Conservation (phyloP, 805 yeast genomes). For the Blastobotrys mokoenaii region DNA sequence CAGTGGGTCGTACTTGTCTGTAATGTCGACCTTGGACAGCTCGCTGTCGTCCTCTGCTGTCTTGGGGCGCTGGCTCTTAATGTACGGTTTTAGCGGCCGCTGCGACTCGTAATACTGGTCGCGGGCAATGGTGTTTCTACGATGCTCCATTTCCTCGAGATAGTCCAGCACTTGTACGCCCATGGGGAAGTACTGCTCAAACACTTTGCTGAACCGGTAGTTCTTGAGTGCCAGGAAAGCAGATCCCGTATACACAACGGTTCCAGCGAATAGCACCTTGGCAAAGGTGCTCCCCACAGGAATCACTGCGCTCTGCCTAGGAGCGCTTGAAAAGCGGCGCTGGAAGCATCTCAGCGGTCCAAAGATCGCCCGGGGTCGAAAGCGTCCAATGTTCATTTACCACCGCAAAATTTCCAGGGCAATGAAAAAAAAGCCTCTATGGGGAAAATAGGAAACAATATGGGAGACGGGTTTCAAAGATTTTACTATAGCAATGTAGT, state of each 20-base stretch:
- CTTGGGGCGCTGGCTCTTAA: constrained; percentile 5
- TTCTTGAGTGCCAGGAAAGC: constrained; percentile 1
- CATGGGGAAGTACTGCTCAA: constrained; percentile 15
- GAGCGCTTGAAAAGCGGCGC: no score
- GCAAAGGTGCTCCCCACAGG: background rate
- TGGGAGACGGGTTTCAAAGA: no score
- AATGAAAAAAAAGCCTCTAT: no score
- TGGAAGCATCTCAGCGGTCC: no score
- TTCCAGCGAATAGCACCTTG: background rate
- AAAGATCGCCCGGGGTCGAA: no score
- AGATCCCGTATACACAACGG: background rate
- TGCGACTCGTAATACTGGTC: background rate
- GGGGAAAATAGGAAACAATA: no score
- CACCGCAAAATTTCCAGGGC: no score
- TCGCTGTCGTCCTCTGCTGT: background rate
- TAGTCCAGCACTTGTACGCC: constrained; percentile 14
- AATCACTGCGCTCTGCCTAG: no score
- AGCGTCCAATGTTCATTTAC: no score
- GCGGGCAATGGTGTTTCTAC: background rate
- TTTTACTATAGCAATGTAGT: no score
- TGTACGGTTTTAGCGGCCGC: constrained; percentile 11
- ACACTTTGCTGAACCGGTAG: constrained; percentile 3
- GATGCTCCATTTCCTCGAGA: constrained; percentile 15
- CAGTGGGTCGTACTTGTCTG: constrained; percentile 13
- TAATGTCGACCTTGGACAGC: background rate